phyloP scores from a whole-genome alignment of 306 rosid species.

The Lithocarpus polystachyus region DNA sequence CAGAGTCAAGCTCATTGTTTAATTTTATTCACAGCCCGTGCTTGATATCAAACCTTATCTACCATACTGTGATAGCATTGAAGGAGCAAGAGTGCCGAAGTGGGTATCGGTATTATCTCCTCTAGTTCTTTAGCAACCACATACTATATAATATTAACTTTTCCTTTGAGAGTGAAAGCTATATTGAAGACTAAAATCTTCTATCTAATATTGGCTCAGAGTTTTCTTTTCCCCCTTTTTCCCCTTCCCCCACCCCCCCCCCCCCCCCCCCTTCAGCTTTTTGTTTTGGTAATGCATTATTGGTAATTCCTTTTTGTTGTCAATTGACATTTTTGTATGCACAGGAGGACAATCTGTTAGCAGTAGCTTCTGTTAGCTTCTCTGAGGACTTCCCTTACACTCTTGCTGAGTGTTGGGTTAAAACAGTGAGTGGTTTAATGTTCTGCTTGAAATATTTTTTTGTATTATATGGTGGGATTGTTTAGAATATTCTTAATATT shows the following conservation, averaged over 20 bases:
- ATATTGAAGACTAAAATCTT: neutral
- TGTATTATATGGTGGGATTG: neutral
- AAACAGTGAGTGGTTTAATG: conserved; percentile 46
- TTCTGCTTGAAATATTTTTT: conserved; percentile 10
- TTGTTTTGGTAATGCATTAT: neutral
- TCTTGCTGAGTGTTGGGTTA: conserved; percentile 68
- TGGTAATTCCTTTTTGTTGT: conserved; percentile 12
- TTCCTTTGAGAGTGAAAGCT: neutral
- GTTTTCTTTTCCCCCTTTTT: neutral
- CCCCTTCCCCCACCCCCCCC: neutral
- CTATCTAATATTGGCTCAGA: neutral
- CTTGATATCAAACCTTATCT: conserved; percentile 93
- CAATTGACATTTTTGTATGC: conserved; percentile 10
- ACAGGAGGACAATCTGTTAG: conserved; percentile 70
- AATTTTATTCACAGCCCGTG: conserved; percentile 65
- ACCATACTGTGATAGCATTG: conserved; percentile 76
- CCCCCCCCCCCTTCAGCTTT: neutral
- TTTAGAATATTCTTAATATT: too few relatives aligned
- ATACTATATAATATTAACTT: neutral
- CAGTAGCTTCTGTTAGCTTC: conserved; percentile 76
- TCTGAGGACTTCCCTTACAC: conserved; percentile 55
- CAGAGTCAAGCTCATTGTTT: conserved; percentile 18
- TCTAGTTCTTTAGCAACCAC: conserved; percentile 13
- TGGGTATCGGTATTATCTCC: conserved; percentile 67
- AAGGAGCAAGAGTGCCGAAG: conserved; percentile 68